A percentile compares a stretch with the other conserved stretches of the same genome.
These are phyloP conservation scores for Cryphonectria nitschkei DNA, from an alignment of 2,329 filamentous ascomycete species.

Conservation along the genomic window DNA sequence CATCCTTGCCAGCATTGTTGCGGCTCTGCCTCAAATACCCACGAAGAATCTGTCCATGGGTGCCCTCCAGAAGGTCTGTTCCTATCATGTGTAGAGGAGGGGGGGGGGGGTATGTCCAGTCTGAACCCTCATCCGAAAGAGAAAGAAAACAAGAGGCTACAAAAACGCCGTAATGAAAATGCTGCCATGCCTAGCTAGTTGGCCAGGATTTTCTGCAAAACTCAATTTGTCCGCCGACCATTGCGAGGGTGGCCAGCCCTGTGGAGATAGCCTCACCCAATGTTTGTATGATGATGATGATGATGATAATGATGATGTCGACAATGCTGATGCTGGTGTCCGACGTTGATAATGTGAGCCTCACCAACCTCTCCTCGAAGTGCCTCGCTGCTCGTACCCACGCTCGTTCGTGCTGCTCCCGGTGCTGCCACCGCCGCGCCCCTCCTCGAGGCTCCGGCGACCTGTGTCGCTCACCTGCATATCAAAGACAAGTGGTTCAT, in stretches of 20 bases:
- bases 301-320: background rate
- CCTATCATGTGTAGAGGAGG: slow-evolving; percentile 17
- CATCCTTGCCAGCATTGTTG: background rate
- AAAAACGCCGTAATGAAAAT: slow-evolving; percentile 7
- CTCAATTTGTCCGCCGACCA: no score
- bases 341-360: background rate
- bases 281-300: background rate
- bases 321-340: background rate
- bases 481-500: slow-evolving; percentile 29
- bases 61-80: background rate
- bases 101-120: slow-evolving; percentile 22
- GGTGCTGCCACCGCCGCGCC: slow-evolving; percentile 26
- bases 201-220: background rate
- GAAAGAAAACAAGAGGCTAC: slow-evolving; percentile 3
- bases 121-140: slow-evolving; percentile 19
- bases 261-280: background rate
- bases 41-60: background rate
- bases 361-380: slow-evolving; percentile 28
- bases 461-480: slow-evolving; percentile 30
- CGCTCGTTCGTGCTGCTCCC: slow-evolving; percentile 28
- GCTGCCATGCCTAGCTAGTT: background rate
- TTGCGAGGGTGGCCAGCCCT: background rate
- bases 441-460: slow-evolving; percentile 29
- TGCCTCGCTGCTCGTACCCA: slow-evolving; percentile 24
- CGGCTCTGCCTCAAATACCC: background rate